These are phyloP conservation scores for Hypoxylon fuscum DNA, from an alignment of 495 filamentous ascomycete species.

Conservation along the genomic window DNA sequence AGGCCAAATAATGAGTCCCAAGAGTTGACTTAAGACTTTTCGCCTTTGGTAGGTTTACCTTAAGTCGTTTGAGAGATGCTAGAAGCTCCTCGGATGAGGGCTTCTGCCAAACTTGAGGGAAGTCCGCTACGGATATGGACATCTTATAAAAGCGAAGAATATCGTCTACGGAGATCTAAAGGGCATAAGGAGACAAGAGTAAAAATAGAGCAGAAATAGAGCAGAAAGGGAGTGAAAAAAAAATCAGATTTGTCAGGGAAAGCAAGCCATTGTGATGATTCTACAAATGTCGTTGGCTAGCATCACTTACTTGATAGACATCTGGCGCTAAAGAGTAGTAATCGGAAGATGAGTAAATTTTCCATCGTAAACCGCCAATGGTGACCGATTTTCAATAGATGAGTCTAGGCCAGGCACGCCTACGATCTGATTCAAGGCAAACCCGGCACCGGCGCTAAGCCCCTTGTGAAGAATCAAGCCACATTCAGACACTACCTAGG, in stretches of 20 bases:
- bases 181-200: neutral
- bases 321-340: neutral
- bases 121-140: constrained; percentile 40
- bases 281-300: constrained; percentile 10
- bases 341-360: constrained; percentile 5
- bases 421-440: constrained; percentile 21
- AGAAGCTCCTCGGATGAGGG: constrained; percentile 51
- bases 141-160: constrained; percentile 15
- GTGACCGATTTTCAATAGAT: neutral
- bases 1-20: constrained; percentile 6
- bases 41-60: constrained; percentile 24
- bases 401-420: constrained; percentile 29
- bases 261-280: constrained; percentile 25
- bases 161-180: constrained; percentile 17
- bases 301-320: constrained; percentile 10
- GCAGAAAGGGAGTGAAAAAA: constrained; percentile 1
- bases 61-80: constrained; percentile 48
- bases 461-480: constrained; percentile 11
- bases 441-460: neutral
- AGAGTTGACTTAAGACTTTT: neutral
- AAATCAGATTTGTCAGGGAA: constrained; percentile 23
- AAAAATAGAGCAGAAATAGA: constrained; percentile 6
- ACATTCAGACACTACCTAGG: constrained; percentile 7
- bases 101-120: constrained; percentile 58
- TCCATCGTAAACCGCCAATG: neutral